A percentile compares a stretch with the other conserved stretches of the same genome.
Evolutionary conservation across 2,329 filamentous ascomycete species (phyloP).

Genomic region (Metarhizium anisopliae): DNA sequence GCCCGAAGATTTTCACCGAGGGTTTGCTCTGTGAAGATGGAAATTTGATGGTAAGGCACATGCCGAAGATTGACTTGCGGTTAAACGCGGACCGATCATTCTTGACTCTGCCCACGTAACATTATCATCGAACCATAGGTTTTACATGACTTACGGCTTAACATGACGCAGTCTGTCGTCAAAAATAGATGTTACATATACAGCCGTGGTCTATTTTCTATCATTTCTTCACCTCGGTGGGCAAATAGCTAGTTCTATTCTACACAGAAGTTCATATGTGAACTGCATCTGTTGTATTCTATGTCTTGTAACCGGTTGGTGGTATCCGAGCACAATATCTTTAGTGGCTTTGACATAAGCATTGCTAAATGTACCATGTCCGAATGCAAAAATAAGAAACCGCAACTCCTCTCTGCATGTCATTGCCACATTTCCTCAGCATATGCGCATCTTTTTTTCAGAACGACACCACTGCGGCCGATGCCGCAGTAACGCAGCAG

Average conservation of each 20-base stretch:
- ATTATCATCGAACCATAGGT: no score
- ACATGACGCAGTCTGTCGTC: neutral
- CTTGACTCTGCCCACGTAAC: no score
- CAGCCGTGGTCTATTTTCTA: conserved; percentile 8
- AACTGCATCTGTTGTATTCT: conserved; percentile 3
- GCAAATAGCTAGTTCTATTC: conserved; percentile 9
- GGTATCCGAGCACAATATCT: neutral
- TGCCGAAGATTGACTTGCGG: conserved; percentile 13
- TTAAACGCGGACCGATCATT: neutral
- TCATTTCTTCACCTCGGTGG: conserved; percentile 5
- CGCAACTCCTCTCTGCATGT: neutral
- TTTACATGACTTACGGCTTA: no score
- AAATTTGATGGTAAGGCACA: conserved; percentile 87
- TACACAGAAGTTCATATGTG: conserved; percentile 6
- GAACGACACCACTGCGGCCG: neutral
- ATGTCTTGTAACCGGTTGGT: neutral
- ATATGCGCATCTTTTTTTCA: conserved; percentile 1
- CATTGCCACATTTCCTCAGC: conserved; percentile 2
- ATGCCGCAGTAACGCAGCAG: neutral
- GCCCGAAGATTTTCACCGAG: conserved; percentile 73
- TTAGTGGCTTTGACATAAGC: conserved; percentile 2
- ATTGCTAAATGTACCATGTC: neutral
- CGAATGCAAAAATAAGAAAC: conserved; percentile 1
- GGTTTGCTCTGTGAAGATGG: conserved; percentile 52
- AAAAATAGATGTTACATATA: neutral